Percentiles rank a stretch among this genome's conserved stretches.
These are phyloP conservation scores for Acrasis kona DNA, from an alignment of 78 protist species.

Conservation along the genomic window DNA sequence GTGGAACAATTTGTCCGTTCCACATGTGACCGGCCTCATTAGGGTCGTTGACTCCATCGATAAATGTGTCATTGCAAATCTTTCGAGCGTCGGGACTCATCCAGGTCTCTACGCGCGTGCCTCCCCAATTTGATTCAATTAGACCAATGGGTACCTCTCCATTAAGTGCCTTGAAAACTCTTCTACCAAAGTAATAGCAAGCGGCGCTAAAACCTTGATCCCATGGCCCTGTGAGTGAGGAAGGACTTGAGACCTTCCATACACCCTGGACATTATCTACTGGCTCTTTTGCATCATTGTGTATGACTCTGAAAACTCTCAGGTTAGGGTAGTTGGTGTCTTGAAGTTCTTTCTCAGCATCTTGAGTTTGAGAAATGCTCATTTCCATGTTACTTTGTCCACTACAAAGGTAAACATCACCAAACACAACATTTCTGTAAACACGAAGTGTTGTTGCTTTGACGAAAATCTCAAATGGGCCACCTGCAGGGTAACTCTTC, in stretches of 20 bases:
- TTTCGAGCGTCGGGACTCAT: constrained; percentile 1
- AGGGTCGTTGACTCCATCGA: neutral
- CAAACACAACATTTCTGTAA: neutral
- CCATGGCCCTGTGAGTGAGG: too few relatives aligned
- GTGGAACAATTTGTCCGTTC: constrained; percentile 2
- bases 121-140: neutral
- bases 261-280: too few relatives aligned
- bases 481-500: too few relatives aligned
- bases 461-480: too few relatives aligned
- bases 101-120: constrained; percentile 20
- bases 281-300: too few relatives aligned
- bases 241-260: too few relatives aligned
- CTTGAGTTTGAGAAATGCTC: too few relatives aligned
- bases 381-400: constrained; percentile 23
- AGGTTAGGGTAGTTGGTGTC: too few relatives aligned
- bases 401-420: constrained; percentile 12
- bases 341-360: too few relatives aligned
- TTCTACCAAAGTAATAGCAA: neutral
- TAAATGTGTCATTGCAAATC: neutral
- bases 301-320: too few relatives aligned
- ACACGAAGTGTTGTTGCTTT: too few relatives aligned
- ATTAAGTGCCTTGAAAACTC: neutral
- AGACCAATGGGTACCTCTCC: constrained; percentile 7
- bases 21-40: constrained; percentile 1
- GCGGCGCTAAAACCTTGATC: constrained; percentile 21